A percentile compares a stretch with the other conserved stretches of the same genome.
These are phyloP conservation scores for Debaryomycetaceae sp. DNA, from an alignment of 1,139 yeast species.

Conservation along the genomic window DNA sequence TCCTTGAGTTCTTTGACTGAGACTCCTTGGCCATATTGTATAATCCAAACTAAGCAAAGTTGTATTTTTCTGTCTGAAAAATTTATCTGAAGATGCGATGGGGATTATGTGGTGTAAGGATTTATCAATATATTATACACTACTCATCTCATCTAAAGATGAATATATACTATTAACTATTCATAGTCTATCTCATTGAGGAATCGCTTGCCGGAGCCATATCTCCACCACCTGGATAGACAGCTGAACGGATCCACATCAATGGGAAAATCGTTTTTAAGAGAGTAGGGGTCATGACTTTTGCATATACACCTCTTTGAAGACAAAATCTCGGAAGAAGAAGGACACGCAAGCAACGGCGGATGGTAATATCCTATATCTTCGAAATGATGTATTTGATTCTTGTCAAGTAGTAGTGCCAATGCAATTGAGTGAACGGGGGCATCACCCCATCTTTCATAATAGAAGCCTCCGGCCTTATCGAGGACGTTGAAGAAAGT, in stretches of 20 bases:
- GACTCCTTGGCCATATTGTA: slow-evolving; percentile 2
- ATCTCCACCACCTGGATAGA: slow-evolving; percentile 81
- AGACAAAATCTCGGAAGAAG: slow-evolving; percentile 42
- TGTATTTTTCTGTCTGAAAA: slow-evolving; percentile 3
- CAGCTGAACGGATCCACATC: slow-evolving; percentile 70
- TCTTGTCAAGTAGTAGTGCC: slow-evolving; percentile 59
- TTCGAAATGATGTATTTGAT: slow-evolving; percentile 81
- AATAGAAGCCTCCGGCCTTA: slow-evolving; percentile 77
- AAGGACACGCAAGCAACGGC: slow-evolving; percentile 84
- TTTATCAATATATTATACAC: not conserved
- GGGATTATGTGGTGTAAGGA: slow-evolving; percentile 4
- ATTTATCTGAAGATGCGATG: slow-evolving; percentile 8
- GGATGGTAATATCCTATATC: slow-evolving; percentile 85
- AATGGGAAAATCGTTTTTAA: slow-evolving; percentile 36
- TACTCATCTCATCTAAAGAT: not conserved
- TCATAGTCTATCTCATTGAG: slow-evolving; percentile 33
- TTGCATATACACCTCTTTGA: slow-evolving; percentile 72
- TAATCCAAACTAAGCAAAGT: not conserved
- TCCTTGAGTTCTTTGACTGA: slow-evolving; percentile 10
- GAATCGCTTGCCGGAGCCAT: slow-evolving; percentile 55
- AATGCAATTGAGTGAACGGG: slow-evolving; percentile 89
- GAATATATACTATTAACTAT: slow-evolving; percentile 1
- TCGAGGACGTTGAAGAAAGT: slow-evolving; percentile 71
- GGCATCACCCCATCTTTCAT: slow-evolving; percentile 98
- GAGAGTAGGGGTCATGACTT: slow-evolving; percentile 33